phyloP scores from a whole-genome alignment of 192 early-diverging fungal species.

The Coemansia sp. region DNA sequence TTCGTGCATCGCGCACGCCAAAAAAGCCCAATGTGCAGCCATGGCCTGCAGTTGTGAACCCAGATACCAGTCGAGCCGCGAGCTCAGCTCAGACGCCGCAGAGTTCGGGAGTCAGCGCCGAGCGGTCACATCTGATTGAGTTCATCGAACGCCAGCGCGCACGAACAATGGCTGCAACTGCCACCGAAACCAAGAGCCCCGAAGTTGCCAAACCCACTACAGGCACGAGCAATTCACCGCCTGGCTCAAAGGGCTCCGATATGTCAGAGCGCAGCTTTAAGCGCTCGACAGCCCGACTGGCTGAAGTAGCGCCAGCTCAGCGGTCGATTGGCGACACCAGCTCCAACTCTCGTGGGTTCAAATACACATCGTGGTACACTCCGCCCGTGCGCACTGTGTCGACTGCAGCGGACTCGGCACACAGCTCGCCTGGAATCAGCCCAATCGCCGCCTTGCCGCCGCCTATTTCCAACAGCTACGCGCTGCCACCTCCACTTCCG shows the following conservation, averaged over 20 bases:
- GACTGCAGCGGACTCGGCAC: not conserved
- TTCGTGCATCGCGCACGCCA: conserved; percentile 4
- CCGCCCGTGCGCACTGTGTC: conserved; percentile 4
- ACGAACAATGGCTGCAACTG: conserved; percentile 12
- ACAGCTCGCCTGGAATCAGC: not conserved
- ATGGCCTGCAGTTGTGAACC: not conserved
- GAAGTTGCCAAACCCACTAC: not conserved
- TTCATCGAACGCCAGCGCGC: conserved; percentile 48
- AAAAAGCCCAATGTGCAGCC: conserved; percentile 7
- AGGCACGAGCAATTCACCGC: conserved; percentile 3
- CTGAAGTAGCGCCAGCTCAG: conserved; percentile 19
- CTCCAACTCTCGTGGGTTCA: not conserved
- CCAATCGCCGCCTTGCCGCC: conserved; percentile 1
- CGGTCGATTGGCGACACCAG: not conserved
- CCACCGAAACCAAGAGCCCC: not conserved
- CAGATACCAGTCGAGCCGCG: too few relatives aligned
- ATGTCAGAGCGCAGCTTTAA: conserved; percentile 48
- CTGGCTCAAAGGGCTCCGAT: conserved; percentile 25
- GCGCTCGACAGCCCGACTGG: conserved; percentile 49
- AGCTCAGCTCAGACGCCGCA: not conserved
- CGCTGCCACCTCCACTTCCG: conserved; percentile 14
- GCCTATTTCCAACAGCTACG: not conserved
- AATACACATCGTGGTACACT: conserved; percentile 24
- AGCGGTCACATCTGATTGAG: conserved; percentile 47
- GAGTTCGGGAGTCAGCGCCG: conserved; percentile 3